Percentiles rank a stretch among this genome's conserved stretches.
Evolutionary conservation across 257 asterid species (phyloP).

Genomic region (Forsythia suspensa): DNA sequence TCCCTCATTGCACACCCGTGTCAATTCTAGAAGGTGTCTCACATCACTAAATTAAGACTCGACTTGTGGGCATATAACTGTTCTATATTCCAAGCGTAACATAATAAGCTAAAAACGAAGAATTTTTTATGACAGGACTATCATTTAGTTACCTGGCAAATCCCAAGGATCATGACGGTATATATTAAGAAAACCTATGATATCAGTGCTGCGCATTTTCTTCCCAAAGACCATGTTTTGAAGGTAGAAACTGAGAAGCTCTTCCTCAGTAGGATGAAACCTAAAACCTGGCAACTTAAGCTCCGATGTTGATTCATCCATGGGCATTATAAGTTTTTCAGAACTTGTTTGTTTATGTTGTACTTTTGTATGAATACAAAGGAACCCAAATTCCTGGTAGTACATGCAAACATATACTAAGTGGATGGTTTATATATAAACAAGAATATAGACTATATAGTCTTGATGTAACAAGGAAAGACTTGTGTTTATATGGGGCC

Average conservation of each 20-base stretch:
- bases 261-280: conserved; percentile 45
- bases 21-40: too few relatives aligned
- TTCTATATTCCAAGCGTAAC: too few relatives aligned
- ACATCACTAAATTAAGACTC: too few relatives aligned
- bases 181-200: conserved; percentile 67
- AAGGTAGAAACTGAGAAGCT: conserved; percentile 37
- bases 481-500: neutral
- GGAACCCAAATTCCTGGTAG: too few relatives aligned
- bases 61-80: too few relatives aligned
- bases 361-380: neutral
- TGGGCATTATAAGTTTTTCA: neutral
- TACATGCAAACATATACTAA: neutral
- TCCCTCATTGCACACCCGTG: too few relatives aligned
- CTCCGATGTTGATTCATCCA: conserved; percentile 26
- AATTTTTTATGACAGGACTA: too few relatives aligned
- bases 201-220: conserved; percentile 34
- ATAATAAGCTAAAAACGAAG: too few relatives aligned
- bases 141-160: conserved; percentile 53
- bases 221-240: conserved; percentile 26
- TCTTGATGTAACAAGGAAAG: neutral
- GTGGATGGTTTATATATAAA: neutral
- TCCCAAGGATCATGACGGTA: conserved; percentile 66
- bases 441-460: neutral
- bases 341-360: neutral
- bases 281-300: conserved; percentile 37